phyloP scores from a whole-genome alignment of 108 stramenopile species.

The Skeletonema costatum region DNA sequence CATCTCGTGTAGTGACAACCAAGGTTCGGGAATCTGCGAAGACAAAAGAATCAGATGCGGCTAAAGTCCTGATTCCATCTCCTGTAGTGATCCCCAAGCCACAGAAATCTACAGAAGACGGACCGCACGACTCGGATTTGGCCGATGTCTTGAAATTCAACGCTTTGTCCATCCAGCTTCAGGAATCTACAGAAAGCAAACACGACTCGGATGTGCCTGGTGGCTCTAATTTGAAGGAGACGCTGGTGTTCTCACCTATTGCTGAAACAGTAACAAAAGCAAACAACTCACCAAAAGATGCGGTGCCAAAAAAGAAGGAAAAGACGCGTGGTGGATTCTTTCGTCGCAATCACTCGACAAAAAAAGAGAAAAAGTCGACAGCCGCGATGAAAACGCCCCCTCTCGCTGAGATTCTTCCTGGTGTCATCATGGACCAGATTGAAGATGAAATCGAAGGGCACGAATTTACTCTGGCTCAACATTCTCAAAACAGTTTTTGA shows the following conservation, averaged over 20 bases:
- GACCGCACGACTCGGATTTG: not conserved
- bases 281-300: too few relatives aligned
- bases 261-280: too few relatives aligned
- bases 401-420: not conserved
- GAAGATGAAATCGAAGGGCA: not conserved
- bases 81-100: not conserved
- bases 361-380: too few relatives aligned
- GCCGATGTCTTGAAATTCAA: not conserved
- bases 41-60: not conserved
- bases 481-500: not conserved
- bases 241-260: too few relatives aligned
- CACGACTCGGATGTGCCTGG: too few relatives aligned
- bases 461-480: not conserved
- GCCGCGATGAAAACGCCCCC: not conserved
- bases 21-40: not conserved
- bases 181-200: too few relatives aligned
- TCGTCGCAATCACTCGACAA: too few relatives aligned
- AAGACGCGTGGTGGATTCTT: too few relatives aligned
- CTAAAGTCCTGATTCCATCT: not conserved
- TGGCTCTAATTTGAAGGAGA: too few relatives aligned
- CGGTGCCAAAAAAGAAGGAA: too few relatives aligned
- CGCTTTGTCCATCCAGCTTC: too few relatives aligned
- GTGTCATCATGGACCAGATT: not conserved
- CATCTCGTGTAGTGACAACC: not conserved
- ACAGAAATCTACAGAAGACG: not conserved